Evolutionary conservation across 768 basidiomycete genomes (phyloP), one percentile per base, ranked within the genome.

Genomic region (Boletus rubropictus): DNA sequence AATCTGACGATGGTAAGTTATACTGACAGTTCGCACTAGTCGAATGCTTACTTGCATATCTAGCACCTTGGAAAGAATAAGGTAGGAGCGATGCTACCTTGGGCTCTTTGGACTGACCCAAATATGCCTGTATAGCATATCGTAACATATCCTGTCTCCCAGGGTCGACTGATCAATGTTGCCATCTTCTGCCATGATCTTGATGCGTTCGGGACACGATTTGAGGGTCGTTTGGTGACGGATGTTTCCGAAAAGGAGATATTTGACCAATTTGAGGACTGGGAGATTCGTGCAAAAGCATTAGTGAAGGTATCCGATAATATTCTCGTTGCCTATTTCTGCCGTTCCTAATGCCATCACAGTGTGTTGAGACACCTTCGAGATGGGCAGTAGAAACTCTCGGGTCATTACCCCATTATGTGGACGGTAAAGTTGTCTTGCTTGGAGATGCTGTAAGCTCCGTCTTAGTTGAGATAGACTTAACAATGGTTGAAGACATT

Each of bases 361-460:
- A 74, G 72, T 67, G 65, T 44, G 56, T 69, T 18, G 58, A 67
- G 21, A 56, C 53, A 8, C 66, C 72, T 2, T 69, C 63, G 15
- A 68, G 64, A 53, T 79, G 77, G 74, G 69, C 69, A 4, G 55
- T 79, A 3, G 70, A 74, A 48, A 56, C 57, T 17, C 51, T 80
- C n/a, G 62, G 60, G 6, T 65, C 67, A 6, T 56, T 80, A 12
- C 65, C 70, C 0, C 60, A 61, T 7, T 77, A 68, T 50, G 69
- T 69, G 1, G 55, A 57, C 17, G 69, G 66, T 11, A 59, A 62
- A 3, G 70, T 79, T 4, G 72, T 69, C 7, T 60, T 81, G 10
- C 56, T 74, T 3, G 79, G 78, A 20, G 79, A 80, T 49, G 70
- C 79, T 5, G 73, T 74, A 50, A 65, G 57, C n/a, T 47, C 34